Base-by-base conservation (phyloP, 352 stramenopile species). In the Pythium sukuiense region DNA sequence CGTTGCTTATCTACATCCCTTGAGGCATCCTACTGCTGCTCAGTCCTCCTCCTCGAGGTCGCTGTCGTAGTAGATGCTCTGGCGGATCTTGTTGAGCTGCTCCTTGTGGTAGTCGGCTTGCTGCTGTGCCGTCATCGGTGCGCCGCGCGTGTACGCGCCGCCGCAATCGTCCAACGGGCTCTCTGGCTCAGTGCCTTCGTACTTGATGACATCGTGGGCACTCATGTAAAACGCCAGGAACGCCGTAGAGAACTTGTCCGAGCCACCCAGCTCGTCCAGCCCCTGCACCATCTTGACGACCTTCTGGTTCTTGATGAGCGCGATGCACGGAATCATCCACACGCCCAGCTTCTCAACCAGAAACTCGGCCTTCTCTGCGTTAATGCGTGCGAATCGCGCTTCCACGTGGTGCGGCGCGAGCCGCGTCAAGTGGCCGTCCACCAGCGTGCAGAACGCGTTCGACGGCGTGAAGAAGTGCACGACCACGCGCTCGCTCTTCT, bases 321-420 rank as follows among this genome's bases (percentile, higher is more conserved):
- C 87, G 24, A 99, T 85, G 35, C 95, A 98, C 33, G 97, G 97
- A 69, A 99, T 98, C 76, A 99, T 96, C 73, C 96, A 95, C 63
- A 99, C 83, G 0, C 95, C 94, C 24, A 99, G 72, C 60, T 97
- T 97, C 55, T 99, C 85, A 45, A 98, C 95, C n/a, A 99, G 78
- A 72, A 97, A 99, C 69, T 97, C 94, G 60, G 87, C 90, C 64
- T 98, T 98, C 72, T 99, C 96, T 11, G 97, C 96, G 74, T 99
- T 96, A 61, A 99, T 97, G 67, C 96, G 97, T 45, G 95, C 76
- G 74, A 99, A 99, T 60, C 87, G 86, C 30, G 97, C 98, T 77
- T 99, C 97, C 7, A 98, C 58, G 80, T 99, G 96, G 50, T 89
- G 84, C 32, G 78, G 73, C 50, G 96, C 94, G 18, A 99, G 76